Conservation (phyloP, 257 asterid genomes). For the Solanum chilense region DNA sequence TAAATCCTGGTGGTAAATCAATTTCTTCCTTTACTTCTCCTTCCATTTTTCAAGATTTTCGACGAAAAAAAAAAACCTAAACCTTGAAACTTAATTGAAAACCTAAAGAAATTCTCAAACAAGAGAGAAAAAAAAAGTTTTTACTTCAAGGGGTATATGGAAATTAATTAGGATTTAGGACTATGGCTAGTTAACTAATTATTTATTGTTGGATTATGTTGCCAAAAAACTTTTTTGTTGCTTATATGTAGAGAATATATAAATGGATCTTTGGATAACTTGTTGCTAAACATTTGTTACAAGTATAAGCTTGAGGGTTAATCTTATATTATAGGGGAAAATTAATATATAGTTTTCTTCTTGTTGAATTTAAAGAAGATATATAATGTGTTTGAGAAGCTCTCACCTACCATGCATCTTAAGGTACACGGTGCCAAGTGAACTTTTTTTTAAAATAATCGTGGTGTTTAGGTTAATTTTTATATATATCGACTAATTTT, state of each 20-base stretch:
- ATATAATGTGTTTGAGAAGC: conserved; percentile 15
- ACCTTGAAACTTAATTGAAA: background rate
- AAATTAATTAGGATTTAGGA: too few species aligned
- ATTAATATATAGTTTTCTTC: background rate
- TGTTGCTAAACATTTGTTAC: background rate
- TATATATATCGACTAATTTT: too few species aligned
- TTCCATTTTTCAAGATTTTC: conserved; percentile 36
- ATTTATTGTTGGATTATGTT: too few species aligned
- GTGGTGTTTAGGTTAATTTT: too few species aligned
- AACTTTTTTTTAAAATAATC: too few species aligned
- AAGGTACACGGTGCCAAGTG: conserved; percentile 31
- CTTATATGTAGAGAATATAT: background rate
- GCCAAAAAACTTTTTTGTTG: too few species aligned
- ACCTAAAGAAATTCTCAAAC: background rate
- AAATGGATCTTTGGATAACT: conserved; percentile 1
- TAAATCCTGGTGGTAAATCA: conserved; percentile 68
- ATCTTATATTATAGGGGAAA: background rate
- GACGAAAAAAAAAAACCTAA: conserved; percentile 17
- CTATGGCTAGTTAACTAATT: too few species aligned
- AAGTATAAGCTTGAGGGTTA: background rate
- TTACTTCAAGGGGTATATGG: too few species aligned
- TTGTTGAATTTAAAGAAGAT: conserved; percentile 17
- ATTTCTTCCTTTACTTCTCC: conserved; percentile 43
- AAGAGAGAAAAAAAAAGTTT: background rate
- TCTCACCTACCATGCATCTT: conserved; percentile 75